Conservation (phyloP, 148 eudicot genomes). For the Rhododendron henanense region DNA sequence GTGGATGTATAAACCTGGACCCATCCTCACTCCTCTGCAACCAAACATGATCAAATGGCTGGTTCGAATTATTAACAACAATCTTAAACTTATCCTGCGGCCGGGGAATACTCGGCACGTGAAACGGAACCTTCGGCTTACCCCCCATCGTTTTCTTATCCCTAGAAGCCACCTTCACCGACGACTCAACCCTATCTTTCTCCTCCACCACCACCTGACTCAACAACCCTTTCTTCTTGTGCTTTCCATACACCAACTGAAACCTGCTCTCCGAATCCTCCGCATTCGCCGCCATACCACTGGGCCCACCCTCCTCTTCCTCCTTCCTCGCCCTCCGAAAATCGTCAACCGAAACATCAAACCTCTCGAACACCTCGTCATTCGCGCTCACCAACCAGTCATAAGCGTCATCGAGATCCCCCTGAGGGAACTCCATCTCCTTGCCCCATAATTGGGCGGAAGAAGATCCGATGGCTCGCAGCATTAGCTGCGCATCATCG, state of each 20-base stretch:
- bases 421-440: conserved; percentile 28
- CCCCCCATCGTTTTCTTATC: conserved; percentile 51
- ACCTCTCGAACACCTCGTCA: conserved; percentile 65
- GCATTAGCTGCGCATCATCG: conserved; percentile 39
- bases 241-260: conserved; percentile 72
- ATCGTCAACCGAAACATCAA: conserved; percentile 68
- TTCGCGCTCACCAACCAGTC: conserved; percentile 72
- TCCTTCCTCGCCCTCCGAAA: conserved; percentile 38
- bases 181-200: conserved; percentile 22
- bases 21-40: conserved; percentile 83
- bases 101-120: conserved; percentile 61
- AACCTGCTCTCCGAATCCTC: conserved; percentile 47
- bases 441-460: conserved; percentile 48
- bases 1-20: conserved; percentile 62
- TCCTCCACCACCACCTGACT: conserved; percentile 15
- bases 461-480: conserved; percentile 37
- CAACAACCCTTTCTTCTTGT: conserved; percentile 38
- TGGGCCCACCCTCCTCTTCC: conserved; percentile 42
- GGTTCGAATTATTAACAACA: conserved; percentile 69
- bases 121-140: conserved; percentile 81
- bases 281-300: conserved; percentile 13
- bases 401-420: conserved; percentile 45
- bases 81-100: conserved; percentile 89
- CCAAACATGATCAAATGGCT: conserved; percentile 92
- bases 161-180: conserved; percentile 46